phyloP scores from a whole-genome alignment of 108 stramenopile genomes.

The Pseudonitzschia multiseries region DNA sequence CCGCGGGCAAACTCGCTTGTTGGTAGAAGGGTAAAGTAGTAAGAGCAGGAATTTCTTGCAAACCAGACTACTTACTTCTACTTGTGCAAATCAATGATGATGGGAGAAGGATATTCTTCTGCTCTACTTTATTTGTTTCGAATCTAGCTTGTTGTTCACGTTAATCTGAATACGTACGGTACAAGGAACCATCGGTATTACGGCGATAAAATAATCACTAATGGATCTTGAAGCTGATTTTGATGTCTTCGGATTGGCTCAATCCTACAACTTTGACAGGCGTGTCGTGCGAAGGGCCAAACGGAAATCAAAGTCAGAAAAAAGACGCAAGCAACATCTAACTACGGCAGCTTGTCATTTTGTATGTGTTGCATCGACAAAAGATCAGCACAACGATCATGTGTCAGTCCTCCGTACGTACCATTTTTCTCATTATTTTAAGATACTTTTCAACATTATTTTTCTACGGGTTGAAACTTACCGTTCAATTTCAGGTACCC shows the following conservation, averaged over 20 bases:
- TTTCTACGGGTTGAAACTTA: neutral
- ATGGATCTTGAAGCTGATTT: neutral
- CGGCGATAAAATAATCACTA: neutral
- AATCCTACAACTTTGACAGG: neutral
- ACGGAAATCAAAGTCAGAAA: neutral
- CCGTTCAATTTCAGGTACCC: no score
- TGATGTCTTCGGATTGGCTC: constrained; percentile 2
- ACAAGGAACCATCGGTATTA: no score
- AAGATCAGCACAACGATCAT: constrained; percentile 9
- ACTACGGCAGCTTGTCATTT: no score
- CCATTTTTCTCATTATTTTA: neutral
- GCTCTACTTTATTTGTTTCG: no score
- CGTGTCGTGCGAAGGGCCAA: neutral
- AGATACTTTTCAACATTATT: neutral
- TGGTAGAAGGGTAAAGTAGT: neutral
- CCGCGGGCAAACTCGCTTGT: neutral
- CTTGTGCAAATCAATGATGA: neutral
- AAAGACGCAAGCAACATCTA: neutral
- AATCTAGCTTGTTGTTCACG: no score
- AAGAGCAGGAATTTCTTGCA: neutral
- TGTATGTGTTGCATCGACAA: neutral
- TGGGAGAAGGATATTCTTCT: no score
- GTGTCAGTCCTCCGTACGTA: constrained; percentile 8
- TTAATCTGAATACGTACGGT: neutral
- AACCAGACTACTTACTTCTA: neutral